Base-by-base conservation (phyloP, 495 filamentous ascomycete genomes). In the Penicillium atrosanguineum region DNA sequence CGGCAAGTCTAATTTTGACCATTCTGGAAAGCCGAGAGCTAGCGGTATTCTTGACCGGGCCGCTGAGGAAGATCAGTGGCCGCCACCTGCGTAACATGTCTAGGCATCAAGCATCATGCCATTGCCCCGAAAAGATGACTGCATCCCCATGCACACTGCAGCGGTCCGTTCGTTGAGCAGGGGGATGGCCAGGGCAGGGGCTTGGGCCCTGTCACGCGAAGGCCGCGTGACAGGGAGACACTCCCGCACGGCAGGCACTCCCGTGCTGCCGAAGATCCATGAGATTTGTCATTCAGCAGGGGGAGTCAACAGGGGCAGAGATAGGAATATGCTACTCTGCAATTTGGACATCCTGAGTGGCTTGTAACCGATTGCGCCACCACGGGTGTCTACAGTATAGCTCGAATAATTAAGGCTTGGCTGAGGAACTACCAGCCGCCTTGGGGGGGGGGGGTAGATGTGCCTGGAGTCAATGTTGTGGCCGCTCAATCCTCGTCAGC, bases 401-500 rank as follows among this genome's bases (percentile, higher is more conserved):
- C 39, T 42, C 40, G 52, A 48, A 45, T 41, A n/a, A n/a, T n/a
- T n/a, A 44, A 57, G 55, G 53, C 50, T 60, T 52, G 23, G 34
- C 42, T 39, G 14, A 31, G 47, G 47, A 49, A 44, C 29, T 31
- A 9, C 26, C 52, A 50, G 41, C 52, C 52, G 44, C 48, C 15
- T 9, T 9, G 1, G 26, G 21, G 23, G 26, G 1, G 26, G 21
- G 23, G 26, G 3, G 18, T 21, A 15, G 11, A 28, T 26, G 12
- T 44, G 18, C 41, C 41, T 21, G 41, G 25, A 34, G 43, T 38
- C 9, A 36, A 39, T 16, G 39, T 55, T 16, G 8, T 47, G 25
- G n/a, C 34, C 21, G 20, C 23, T 59, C 63, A 75, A 48, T 79
- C 77, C 48, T 82, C 79, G 49, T 76, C 73, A 21, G 72, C 34